A percentile compares a stretch with the other conserved stretches of the same genome.
These are phyloP conservation scores for Colletotrichum godetiae DNA, from an alignment of 2,329 filamentous ascomycete genomes.

Conservation along the genomic window DNA sequence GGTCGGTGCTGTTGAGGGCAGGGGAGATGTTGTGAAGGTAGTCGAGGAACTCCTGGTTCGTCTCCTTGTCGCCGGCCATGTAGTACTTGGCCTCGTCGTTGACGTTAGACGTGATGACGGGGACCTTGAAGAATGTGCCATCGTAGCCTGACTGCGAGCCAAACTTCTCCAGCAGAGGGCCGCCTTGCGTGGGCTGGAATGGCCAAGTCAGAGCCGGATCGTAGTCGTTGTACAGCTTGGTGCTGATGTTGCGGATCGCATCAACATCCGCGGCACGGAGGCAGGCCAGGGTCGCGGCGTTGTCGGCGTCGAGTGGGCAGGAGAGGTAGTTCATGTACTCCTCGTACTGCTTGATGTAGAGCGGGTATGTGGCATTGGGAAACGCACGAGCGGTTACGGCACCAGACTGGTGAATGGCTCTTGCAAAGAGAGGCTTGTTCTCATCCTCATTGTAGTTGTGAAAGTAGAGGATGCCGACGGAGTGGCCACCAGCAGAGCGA, in stretches of 20 bases:
- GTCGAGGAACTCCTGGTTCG: constrained; percentile 48
- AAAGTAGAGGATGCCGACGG: constrained; percentile 71
- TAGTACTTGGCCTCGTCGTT: constrained; percentile 50
- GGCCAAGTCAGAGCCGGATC: constrained; percentile 69
- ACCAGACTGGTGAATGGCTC: constrained; percentile 73
- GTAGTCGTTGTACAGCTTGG: constrained; percentile 65
- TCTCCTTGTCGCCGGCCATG: constrained; percentile 46
- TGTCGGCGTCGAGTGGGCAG: constrained; percentile 60
- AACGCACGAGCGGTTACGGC: constrained; percentile 53
- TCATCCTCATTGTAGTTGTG: constrained; percentile 70
- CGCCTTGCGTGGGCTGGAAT: constrained; percentile 59
- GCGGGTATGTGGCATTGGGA: constrained; percentile 49
- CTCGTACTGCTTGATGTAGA: constrained; percentile 62
- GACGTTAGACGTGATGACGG: constrained; percentile 49
- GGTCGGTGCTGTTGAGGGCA: constrained; percentile 43
- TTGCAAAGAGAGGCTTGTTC: constrained; percentile 72
- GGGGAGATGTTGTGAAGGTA: constrained; percentile 49
- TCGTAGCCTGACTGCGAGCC: constrained; percentile 54
- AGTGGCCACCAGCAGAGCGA: constrained; percentile 69
- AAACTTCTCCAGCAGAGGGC: constrained; percentile 57
- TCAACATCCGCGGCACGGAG: constrained; percentile 58
- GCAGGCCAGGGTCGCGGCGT: constrained; percentile 67
- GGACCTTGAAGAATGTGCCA: constrained; percentile 49
- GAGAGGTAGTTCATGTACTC: constrained; percentile 62
- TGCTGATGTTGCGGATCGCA: constrained; percentile 68